Conservation (phyloP, 2,329 filamentous ascomycete species). For the Nemania diffusa region DNA sequence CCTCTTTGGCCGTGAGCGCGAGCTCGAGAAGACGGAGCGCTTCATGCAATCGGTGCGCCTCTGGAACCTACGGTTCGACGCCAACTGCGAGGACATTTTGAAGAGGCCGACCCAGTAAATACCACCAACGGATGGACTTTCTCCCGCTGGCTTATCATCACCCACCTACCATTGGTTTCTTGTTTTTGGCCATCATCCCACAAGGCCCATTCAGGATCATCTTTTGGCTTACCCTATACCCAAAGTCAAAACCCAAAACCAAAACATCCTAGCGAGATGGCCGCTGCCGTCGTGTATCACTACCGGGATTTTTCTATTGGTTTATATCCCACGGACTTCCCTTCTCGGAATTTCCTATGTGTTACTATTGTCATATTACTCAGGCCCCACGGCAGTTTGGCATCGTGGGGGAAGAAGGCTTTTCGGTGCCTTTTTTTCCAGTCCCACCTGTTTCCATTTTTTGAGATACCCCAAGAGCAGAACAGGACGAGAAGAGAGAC, state of each 20-base stretch:
- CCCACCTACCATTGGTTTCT: conserved; percentile 10
- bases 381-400: conserved; percentile 47
- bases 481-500: conserved; percentile 33
- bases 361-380: conserved; percentile 48
- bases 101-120: conserved; percentile 66
- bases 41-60: conserved; percentile 89
- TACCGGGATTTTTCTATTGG: conserved; percentile 40
- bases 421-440: conserved; percentile 43
- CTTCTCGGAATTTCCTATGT: conserved; percentile 44
- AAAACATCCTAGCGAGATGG: conserved; percentile 38
- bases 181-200: conserved; percentile 8
- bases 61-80: conserved; percentile 94
- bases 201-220: conserved; percentile 24
- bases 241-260: conserved; percentile 15
- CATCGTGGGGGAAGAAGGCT: conserved; percentile 43
- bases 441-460: conserved; percentile 46
- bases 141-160: conserved; percentile 21
- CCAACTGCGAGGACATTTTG: conserved; percentile 93
- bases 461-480: conserved; percentile 47
- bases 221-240: conserved; percentile 17
- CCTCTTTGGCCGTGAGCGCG: conserved; percentile 90
- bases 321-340: conserved; percentile 36
- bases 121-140: conserved; percentile 9
- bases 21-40: conserved; percentile 89
- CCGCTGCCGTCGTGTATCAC: conserved; percentile 46